Conservation (phyloP, 2,329 filamentous ascomycete genomes). For the Sclerotinia borealis region DNA sequence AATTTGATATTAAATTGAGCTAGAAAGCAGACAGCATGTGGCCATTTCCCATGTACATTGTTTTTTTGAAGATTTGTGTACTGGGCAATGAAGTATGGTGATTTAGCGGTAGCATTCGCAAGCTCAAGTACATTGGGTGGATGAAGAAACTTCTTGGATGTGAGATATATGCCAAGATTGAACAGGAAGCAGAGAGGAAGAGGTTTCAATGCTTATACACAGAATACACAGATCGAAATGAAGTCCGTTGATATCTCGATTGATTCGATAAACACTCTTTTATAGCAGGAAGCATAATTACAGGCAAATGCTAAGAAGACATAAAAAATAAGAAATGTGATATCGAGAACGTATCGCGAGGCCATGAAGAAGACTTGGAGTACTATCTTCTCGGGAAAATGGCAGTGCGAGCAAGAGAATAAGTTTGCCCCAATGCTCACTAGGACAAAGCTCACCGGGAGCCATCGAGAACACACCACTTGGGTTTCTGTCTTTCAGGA, state of each 20-base stretch:
- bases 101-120: neutral
- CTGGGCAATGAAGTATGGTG: neutral
- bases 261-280: neutral
- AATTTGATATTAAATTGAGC: neutral
- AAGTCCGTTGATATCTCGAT: neutral
- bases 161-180: neutral
- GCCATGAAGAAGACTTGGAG: neutral
- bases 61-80: neutral
- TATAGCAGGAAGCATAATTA: neutral
- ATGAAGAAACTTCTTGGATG: neutral
- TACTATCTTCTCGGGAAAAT: neutral
- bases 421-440: neutral
- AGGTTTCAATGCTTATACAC: neutral
- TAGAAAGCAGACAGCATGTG: no score
- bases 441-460: neutral
- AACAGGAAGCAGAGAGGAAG: neutral
- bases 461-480: neutral
- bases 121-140: neutral
- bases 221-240: neutral
- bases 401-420: neutral
- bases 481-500: neutral
- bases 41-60: neutral
- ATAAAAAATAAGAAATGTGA: no score
- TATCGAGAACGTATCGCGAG: neutral
- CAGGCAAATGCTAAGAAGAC: neutral